Conservation (phyloP, 2,329 filamentous ascomycete species). For the Penicillium glabrum region DNA sequence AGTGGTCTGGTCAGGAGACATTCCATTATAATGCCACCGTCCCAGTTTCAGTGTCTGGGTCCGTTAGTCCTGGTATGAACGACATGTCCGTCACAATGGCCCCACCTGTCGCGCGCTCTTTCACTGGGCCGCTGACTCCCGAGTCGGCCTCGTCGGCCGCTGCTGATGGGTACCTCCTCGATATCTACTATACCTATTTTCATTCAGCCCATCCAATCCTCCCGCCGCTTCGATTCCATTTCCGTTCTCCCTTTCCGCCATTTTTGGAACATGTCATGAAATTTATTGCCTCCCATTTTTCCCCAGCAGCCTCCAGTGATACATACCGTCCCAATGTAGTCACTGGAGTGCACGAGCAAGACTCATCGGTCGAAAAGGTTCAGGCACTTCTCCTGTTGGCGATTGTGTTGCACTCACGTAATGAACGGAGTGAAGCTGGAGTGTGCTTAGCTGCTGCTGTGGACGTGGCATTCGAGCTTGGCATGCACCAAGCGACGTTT, state of each 20-base stretch:
- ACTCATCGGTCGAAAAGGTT: slow-evolving; percentile 62
- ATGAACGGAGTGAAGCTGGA: slow-evolving; percentile 67
- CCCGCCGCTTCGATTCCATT: slow-evolving; percentile 47
- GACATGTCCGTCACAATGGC: slow-evolving; percentile 17
- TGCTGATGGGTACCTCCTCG: slow-evolving; percentile 45
- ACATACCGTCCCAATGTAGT: slow-evolving; percentile 42
- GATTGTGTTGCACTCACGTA: slow-evolving; percentile 74
- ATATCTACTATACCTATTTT: slow-evolving; percentile 58
- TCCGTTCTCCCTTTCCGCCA: slow-evolving; percentile 39
- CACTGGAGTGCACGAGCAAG: slow-evolving; percentile 31
- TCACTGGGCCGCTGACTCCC: slow-evolving; percentile 33
- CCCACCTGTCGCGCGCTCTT: slow-evolving; percentile 16
- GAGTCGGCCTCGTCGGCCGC: slow-evolving; percentile 35
- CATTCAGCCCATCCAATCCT: slow-evolving; percentile 58
- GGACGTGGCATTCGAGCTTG: slow-evolving; percentile 70
- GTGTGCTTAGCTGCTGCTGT: slow-evolving; percentile 68
- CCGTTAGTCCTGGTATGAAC: slow-evolving; percentile 26
- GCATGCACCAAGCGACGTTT: slow-evolving; percentile 70
- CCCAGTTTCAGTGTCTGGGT: slow-evolving; percentile 24
- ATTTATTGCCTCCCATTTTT: slow-evolving; percentile 58
- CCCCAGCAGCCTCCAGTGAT: slow-evolving; percentile 46
- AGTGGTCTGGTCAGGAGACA: slow-evolving; percentile 39
- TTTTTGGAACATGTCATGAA: slow-evolving; percentile 57
- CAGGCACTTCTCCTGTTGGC: slow-evolving; percentile 77
- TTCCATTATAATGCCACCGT: slow-evolving; percentile 25